Conservation (phyloP, 1,284 basidiomycete species). For the Ceratobasidium sp. region DNA sequence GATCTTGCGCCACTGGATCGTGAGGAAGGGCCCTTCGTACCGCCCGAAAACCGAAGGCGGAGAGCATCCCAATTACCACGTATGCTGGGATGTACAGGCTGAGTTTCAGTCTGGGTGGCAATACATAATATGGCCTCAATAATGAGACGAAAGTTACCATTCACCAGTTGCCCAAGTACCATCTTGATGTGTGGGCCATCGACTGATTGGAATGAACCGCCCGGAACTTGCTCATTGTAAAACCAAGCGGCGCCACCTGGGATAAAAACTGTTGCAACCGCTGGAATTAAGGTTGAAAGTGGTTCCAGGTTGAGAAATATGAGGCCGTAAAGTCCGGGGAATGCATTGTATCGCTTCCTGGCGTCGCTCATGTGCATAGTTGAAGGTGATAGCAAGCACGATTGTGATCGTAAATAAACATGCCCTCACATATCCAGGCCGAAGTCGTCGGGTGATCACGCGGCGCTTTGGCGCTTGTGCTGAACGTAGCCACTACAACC, state of each 20-base stretch:
- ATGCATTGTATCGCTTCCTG: conserved; percentile 20
- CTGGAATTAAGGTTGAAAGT: conserved; percentile 42
- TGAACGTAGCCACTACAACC: conserved; percentile 41
- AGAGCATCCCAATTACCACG: conserved; percentile 74
- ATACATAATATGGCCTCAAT: background rate
- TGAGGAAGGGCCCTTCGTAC: conserved; percentile 72
- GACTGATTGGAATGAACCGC: conserved; percentile 55
- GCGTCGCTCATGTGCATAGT: conserved; percentile 32
- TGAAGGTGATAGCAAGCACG: conserved; percentile 4
- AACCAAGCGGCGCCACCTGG: conserved; percentile 77
- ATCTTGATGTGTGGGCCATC: conserved; percentile 70
- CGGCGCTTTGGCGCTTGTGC: conserved; percentile 16
- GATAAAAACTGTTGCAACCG: conserved; percentile 52
- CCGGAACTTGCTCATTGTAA: conserved; percentile 75
- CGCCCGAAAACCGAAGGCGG: conserved; percentile 78
- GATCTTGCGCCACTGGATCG: conserved; percentile 76
- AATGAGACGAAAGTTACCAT: conserved; percentile 64
- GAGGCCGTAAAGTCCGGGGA: conserved; percentile 42
- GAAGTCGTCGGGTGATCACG: conserved; percentile 4
- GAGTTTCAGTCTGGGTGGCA: conserved; percentile 7
- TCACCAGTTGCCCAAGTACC: conserved; percentile 79
- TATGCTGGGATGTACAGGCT: conserved; percentile 66
- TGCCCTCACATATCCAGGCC: conserved; percentile 19
- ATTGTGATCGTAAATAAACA: conserved; percentile 25
- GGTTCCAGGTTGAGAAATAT: conserved; percentile 38